Evolutionary conservation across 1,284 basidiomycete species (phyloP), one percentile per base, ranked within the genome.

Genomic region (Porodaedalea pini): DNA sequence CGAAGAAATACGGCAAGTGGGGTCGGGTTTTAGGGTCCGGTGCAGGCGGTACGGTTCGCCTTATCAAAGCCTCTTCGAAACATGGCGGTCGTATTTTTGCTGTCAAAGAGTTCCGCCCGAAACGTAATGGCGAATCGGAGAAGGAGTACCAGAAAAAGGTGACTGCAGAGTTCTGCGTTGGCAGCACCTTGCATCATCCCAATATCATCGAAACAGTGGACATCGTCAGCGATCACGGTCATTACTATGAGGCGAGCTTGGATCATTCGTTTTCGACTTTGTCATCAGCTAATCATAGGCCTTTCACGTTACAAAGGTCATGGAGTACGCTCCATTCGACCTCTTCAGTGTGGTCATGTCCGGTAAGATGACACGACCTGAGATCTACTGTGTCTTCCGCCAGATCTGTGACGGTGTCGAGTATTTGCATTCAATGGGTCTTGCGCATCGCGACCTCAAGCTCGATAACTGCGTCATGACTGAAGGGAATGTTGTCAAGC

Each of bases 391-490:
- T 70, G 94, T 99, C 63, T 99, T 98, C 76, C 90, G 94, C 56
- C 97, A 99, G 75, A 98, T 99, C 63, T 92, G 96, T 71, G 92
- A 95, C 67, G 97, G 97, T 56, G 96, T 99, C 64, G 91, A 97
- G 72, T 99, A 99, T 71, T 85, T 99, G 56, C 97, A 99, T 73
- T 88, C 89, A 61, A 90, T 99, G 78, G 97, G 97, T 39, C 86
- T 99, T 32, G 97, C 97, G 1, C 97, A 99, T 69, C 90, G 97
- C 39, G 97, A 99, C 73, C 83, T 99, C 72, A 99, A 99, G 75
- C 88, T 99, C 63, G 97, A 99, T 77, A 99, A 99, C 73, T 99
- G 97, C 71, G 97, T 99, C 74, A 97, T 99, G 92, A 98, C 92
- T 27, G 78, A 79, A 2, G 81, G 88, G 68, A 95, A 98, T 69